phyloP scores from a whole-genome alignment of 169 alveolate genomes.

The Plasmodium knowlesi region DNA sequence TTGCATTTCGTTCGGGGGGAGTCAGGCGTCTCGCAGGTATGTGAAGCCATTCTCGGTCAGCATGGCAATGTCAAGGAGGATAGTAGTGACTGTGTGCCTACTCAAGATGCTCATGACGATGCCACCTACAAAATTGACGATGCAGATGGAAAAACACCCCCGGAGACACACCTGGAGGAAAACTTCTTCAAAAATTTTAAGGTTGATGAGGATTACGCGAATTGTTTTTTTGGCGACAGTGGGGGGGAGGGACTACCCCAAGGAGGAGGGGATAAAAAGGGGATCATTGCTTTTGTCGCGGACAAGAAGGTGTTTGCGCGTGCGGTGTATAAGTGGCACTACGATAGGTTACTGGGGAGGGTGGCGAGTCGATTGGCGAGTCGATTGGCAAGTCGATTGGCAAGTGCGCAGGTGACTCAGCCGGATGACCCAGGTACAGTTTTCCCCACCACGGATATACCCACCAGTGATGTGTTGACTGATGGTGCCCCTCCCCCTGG shows the following conservation, averaged over 20 bases:
- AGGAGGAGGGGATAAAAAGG: not conserved
- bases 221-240: not conserved
- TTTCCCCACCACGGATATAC: not conserved
- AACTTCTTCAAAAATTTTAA: not conserved
- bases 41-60: not conserved
- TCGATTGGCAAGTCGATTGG: not conserved
- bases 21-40: not conserved
- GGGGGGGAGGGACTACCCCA: not conserved
- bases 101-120: not conserved
- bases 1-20: conserved; percentile 1
- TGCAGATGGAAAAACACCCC: not conserved
- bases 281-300: not conserved
- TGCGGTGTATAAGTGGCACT: not conserved
- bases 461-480: not conserved
- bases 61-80: not conserved
- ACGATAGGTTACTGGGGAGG: not conserved
- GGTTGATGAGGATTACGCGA: not conserved
- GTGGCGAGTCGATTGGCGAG: not conserved
- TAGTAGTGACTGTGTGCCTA: not conserved
- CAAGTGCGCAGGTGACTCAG: not conserved
- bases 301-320: not conserved
- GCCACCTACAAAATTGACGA: not conserved
- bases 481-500: not conserved
- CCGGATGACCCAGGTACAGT: not conserved
- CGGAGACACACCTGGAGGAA: not conserved